Evolutionary conservation across 768 basidiomycete species (phyloP).

Genomic region (Tulasnella sp.): DNA sequence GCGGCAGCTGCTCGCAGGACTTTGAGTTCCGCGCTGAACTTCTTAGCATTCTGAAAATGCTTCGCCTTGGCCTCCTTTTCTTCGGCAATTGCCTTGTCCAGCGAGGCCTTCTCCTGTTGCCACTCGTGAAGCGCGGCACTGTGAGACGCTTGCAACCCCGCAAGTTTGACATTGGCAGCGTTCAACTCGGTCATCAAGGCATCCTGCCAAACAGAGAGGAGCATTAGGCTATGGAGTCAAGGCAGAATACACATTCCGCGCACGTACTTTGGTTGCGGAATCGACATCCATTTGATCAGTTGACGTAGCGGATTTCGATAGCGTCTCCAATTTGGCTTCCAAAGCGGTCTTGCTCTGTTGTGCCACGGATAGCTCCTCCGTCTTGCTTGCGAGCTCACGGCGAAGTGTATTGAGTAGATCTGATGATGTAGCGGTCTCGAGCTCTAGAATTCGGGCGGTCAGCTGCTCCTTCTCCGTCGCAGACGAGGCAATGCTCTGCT

Average conservation of each 20-base stretch:
- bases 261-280: not conserved
- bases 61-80: not conserved
- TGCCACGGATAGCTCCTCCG: not conserved
- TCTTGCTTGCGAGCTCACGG: not conserved
- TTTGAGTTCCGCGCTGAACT: not conserved
- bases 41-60: not conserved
- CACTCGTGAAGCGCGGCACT: not conserved
- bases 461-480: conserved; percentile 9
- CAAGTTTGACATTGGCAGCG: not conserved
- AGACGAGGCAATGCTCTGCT: not conserved
- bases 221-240: not conserved
- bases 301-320: not conserved
- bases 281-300: conserved; percentile 10
- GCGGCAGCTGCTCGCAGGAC: not conserved
- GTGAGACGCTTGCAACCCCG: not conserved
- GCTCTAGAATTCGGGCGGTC: not conserved
- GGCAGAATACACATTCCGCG: not conserved
- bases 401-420: not conserved
- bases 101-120: not conserved
- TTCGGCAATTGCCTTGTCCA: not conserved
- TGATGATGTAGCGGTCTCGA: not conserved
- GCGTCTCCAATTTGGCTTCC: not conserved
- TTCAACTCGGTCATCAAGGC: conserved; percentile 5
- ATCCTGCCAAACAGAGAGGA: not conserved
- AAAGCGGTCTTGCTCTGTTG: not conserved